Conservation (phyloP, 2,329 filamentous ascomycete genomes). For the Teratosphaeria pseudoeucalypti region DNA sequence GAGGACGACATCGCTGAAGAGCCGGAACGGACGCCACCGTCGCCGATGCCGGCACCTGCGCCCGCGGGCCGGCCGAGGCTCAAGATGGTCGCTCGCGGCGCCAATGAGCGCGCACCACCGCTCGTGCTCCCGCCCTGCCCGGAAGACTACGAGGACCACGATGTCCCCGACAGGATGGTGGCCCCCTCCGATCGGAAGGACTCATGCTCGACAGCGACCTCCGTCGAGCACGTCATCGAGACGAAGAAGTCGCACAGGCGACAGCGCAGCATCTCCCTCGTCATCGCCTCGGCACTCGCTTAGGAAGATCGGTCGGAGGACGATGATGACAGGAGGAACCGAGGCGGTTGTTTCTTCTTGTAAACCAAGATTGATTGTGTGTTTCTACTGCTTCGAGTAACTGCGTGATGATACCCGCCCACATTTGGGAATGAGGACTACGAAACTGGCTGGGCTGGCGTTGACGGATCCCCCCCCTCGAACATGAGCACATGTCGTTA, state of each 20-base stretch:
- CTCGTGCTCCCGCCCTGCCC: slow-evolving; percentile 23
- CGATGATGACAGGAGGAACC: not conserved
- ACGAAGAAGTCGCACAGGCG: slow-evolving; percentile 2
- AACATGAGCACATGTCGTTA: not conserved
- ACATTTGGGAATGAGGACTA: not conserved
- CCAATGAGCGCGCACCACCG: slow-evolving; percentile 22
- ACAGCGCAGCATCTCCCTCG: slow-evolving; percentile 5
- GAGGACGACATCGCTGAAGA: not conserved
- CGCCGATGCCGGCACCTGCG: not conserved
- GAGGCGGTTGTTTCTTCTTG: not conserved
- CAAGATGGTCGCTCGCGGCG: slow-evolving; percentile 24
- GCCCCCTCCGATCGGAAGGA: slow-evolving; percentile 1
- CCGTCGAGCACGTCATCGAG: not conserved
- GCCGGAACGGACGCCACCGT: not conserved
- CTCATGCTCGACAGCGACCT: not conserved
- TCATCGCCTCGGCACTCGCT: slow-evolving; percentile 2
- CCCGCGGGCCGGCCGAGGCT: not conserved
- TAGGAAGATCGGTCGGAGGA: slow-evolving; percentile 3
- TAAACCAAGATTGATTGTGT: not conserved
- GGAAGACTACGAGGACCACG: slow-evolving; percentile 7
- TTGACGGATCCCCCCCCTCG: not conserved
- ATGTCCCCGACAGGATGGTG: not conserved
- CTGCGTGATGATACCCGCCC: not conserved
- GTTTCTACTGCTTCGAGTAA: not conserved
- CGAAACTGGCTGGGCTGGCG: not conserved